Evolutionary conservation across 140 eudicot genomes (phyloP).

Genomic region (Bidens hawaiensis): DNA sequence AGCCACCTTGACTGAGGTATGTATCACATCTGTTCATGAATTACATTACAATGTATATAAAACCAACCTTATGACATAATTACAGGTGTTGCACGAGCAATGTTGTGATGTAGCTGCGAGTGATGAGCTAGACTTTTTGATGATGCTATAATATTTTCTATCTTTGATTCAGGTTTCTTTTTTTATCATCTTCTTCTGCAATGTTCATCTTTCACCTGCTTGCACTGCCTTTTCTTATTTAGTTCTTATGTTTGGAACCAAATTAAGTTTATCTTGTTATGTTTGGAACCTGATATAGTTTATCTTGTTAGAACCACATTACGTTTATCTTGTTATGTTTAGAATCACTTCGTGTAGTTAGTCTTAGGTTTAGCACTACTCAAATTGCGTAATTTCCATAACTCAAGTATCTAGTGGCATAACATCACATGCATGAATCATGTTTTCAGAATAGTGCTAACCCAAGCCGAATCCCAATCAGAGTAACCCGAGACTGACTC

Average conservation of each 20-base stretch:
- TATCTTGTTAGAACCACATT: background rate
- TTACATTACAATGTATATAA: too few species aligned
- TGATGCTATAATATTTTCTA: background rate
- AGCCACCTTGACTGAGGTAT: too few species aligned
- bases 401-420: background rate
- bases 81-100: background rate
- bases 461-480: too few species aligned
- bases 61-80: background rate
- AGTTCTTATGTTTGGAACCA: background rate
- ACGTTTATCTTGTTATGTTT: background rate
- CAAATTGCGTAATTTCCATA: background rate
- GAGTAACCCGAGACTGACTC: too few species aligned
- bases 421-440: background rate
- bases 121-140: background rate
- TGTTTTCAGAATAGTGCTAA: background rate
- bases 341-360: background rate
- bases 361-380: background rate
- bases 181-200: background rate
- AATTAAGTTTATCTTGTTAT: background rate
- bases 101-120: background rate
- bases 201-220: background rate
- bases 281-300: background rate
- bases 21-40: too few species aligned
- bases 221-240: background rate
- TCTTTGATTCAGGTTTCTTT: background rate